Percentiles rank a stretch among this genome's conserved stretches.
These are phyloP conservation scores for Arachnomyces sp. DNA, from an alignment of 2,329 filamentous ascomycete genomes.

Conservation along the genomic window DNA sequence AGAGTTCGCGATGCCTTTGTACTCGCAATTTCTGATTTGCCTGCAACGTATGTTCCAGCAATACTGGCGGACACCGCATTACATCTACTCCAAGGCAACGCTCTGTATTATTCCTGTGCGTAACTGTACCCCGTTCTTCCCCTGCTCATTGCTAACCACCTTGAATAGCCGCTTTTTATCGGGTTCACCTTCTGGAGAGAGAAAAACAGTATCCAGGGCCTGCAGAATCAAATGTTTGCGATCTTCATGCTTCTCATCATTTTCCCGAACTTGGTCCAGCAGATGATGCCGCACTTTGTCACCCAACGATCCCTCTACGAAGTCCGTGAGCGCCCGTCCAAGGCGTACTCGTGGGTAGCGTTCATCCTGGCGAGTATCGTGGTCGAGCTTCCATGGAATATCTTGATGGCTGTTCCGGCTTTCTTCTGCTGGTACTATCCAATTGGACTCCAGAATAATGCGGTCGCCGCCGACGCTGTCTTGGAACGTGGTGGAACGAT, in stretches of 20 bases:
- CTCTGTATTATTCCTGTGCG: conserved; percentile 45
- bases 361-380: conserved; percentile 65
- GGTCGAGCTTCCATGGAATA: conserved; percentile 61
- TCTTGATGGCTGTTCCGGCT: conserved; percentile 54
- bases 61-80: conserved; percentile 82
- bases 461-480: conserved; percentile 30
- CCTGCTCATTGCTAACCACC: conserved; percentile 30
- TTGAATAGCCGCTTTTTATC: conserved; percentile 57
- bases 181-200: conserved; percentile 76
- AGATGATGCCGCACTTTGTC: conserved; percentile 53
- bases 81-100: conserved; percentile 74
- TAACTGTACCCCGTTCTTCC: too few species aligned
- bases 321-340: conserved; percentile 54
- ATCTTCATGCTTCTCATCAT: conserved; percentile 80
- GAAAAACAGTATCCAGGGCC: conserved; percentile 64
- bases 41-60: conserved; percentile 73
- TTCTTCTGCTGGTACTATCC: conserved; percentile 63
- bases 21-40: conserved; percentile 58
- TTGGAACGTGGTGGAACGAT: conserved; percentile 54
- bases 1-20: conserved; percentile 74
- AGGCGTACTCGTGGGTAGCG: conserved; percentile 65
- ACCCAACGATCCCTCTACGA: conserved; percentile 53
- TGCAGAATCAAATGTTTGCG: conserved; percentile 85
- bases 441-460: conserved; percentile 40
- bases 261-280: conserved; percentile 53